phyloP scores from a whole-genome alignment of 2,329 filamentous ascomycete species.

The Stromatinia cepivora region DNA sequence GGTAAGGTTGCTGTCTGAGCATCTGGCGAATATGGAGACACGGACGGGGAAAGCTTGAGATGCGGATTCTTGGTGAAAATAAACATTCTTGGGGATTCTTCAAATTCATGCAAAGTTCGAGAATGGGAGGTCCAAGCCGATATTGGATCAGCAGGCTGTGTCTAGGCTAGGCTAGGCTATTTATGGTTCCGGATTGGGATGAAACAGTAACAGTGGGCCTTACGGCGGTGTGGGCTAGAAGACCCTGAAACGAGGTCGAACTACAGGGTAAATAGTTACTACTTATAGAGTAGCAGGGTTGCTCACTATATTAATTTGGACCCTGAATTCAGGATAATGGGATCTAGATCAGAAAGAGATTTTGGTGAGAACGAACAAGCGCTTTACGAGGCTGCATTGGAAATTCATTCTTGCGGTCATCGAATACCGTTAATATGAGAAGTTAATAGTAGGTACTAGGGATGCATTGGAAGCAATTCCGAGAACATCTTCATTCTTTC shows the following conservation, averaged over 20 bases:
- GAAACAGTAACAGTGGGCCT: conserved; percentile 14
- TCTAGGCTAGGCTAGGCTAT: neutral
- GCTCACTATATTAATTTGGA: neutral
- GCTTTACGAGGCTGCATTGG: neutral
- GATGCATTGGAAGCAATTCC: neutral
- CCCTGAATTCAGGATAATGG: conserved; percentile 6
- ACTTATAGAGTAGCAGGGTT: neutral
- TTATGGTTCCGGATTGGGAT: neutral
- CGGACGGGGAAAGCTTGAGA: conserved; percentile 10
- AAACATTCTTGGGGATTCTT: conserved; percentile 4
- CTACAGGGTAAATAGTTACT: neutral
- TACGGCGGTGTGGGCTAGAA: conserved; percentile 2
- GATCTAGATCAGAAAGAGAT: neutral
- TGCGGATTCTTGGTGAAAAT: neutral
- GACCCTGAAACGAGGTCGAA: neutral
- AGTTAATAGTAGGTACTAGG: neutral
- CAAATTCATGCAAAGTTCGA: conserved; percentile 2
- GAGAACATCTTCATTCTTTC: neutral
- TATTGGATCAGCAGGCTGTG: conserved; percentile 16
- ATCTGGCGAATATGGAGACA: neutral
- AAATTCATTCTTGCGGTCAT: neutral
- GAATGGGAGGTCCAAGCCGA: neutral
- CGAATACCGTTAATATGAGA: neutral
- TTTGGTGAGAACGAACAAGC: neutral
- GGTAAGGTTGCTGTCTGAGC: neutral